Base-by-base conservation (phyloP, 768 basidiomycete species). In the Coprinopsis cinerea region DNA sequence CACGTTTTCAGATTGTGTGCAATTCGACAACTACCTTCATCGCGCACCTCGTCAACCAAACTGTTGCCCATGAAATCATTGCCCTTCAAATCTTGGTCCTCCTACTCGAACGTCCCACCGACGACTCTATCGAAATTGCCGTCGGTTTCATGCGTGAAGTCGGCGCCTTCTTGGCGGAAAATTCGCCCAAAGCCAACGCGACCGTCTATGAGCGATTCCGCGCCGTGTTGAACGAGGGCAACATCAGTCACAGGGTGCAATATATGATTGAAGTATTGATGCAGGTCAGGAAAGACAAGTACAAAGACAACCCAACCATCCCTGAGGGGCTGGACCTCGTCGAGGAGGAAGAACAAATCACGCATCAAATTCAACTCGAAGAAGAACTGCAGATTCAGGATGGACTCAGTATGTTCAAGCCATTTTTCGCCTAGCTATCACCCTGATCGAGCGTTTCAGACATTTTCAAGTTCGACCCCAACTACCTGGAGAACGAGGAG, bases 261-360 rank as follows among this genome's bases (percentile, higher is more conserved):
- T 99, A 97, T 69, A 97, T 97, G 96, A 92, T 99, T 57, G 96
- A 98, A 69, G 96, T 98, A 2, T 76, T 98, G 41, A 98, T 99
- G 91, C 96, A 98, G 68, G 91, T 96, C 6, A 78, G 96, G 57
- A 97, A 96, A 73, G 96, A 99, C 74, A 94, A 92, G 68, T 98
- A 91, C 76, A 98, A 98, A 76, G 96, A 98, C 62, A 98, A 99
- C 64, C 94, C 94, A 15, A 82, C 92, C 55, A 65, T 98, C 34
- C 85, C 91, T 1, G 96, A 98, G 60, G 96, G 95, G 0, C 65
- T 99, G 61, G 96, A 99, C 63, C 70, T 99, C 26, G 96, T 99
- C 1, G 93, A 97, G 55, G 95, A 98, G 61, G 96, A 98, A 14
- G 96, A 98, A 57, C 93, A 97, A 61, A 92, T 98, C 46, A 97